Conservation (phyloP, 2,329 filamentous ascomycete genomes). For the Fusarium globosum region DNA sequence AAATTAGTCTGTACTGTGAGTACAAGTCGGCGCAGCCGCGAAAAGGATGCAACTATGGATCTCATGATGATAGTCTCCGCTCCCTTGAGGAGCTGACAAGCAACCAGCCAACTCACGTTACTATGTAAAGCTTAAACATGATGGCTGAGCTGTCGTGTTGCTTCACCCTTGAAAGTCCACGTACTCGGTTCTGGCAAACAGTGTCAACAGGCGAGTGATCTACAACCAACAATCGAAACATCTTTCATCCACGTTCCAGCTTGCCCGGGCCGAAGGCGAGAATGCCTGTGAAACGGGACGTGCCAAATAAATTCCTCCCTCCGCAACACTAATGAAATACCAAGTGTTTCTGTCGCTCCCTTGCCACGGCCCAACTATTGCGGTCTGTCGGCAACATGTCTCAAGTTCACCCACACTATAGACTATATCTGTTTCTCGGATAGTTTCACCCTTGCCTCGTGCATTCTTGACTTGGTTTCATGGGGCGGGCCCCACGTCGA, state of each 20-base stretch:
- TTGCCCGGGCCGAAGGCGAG: not conserved
- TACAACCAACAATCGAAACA: constrained; percentile 1
- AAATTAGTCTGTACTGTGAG: constrained; percentile 27
- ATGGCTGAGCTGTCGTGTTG: not conserved
- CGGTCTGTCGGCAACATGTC: constrained; percentile 6
- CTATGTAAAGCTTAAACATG: not conserved
- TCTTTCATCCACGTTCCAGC: constrained; percentile 26
- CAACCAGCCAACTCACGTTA: not conserved
- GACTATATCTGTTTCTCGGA: constrained; percentile 10
- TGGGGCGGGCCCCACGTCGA: constrained; percentile 21
- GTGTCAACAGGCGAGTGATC: constrained; percentile 4
- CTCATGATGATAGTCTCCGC: not conserved
- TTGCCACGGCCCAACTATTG: not conserved
- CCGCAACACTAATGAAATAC: constrained; percentile 16
- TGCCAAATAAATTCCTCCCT: constrained; percentile 15
- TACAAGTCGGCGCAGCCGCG: constrained; percentile 7
- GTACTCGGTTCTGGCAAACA: constrained; percentile 13
- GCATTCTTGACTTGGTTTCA: constrained; percentile 33
- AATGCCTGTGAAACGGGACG: constrained; percentile 2
- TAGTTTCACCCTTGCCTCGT: constrained; percentile 34
- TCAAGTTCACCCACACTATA: not conserved
- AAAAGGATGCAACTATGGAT: not conserved
- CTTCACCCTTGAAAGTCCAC: constrained; percentile 4
- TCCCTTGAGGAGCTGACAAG: constrained; percentile 15
- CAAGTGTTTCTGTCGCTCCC: constrained; percentile 13